Evolutionary conservation across 1,284 basidiomycete species (phyloP), one percentile per base, ranked within the genome.

Genomic region (Pseudozyma thailandica): DNA sequence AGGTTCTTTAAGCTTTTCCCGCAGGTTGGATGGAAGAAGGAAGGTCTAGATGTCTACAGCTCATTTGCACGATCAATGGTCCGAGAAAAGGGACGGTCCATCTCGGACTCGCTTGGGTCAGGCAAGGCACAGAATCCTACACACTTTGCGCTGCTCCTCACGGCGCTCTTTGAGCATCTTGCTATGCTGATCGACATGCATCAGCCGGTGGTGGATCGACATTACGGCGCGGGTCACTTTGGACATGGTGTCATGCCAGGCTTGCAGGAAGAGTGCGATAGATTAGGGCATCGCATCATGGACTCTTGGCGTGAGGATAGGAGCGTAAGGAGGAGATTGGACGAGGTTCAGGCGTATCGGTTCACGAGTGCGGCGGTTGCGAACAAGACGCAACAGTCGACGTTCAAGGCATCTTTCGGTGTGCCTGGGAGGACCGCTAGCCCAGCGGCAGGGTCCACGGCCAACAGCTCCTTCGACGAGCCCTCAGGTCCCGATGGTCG

Each of bases 1-100:
- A 89, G 94, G 6, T 98, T 93, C 85, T 98, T 98, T 87, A 94
- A 96, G 81, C 86, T 98, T 2, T 98, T 98, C 84, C 95, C 96
- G 2, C 90, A 90, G 1, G 92, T 98, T 49, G 93, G 93, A 5
- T 86, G 86, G 47, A 85, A 87, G 15, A 85, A 87, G n/a, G 92
- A 95, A 82, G 96, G 96, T 0, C 86, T 99, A n/a, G 89, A 92
- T 64, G 92, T 91, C 1, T 99, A 99, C 84, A 91, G 93, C 0
- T 88, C 90, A 16, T 98, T 98, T 84, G 93, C 98, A 3, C 89
- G 94, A 4, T 90, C 92, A 60, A 88, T 98, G 42, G 92, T 99
- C 50, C 63, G 74, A 6, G 74, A 74, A 9, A 64, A 71, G 18
- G 78, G 74, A 0, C 50, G 61, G 9, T 43, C 46, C 33, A 72